These are phyloP conservation scores for Rhodosporidiobolus sp. DNA, from an alignment of 768 basidiomycete genomes.

Conservation along the genomic window DNA sequence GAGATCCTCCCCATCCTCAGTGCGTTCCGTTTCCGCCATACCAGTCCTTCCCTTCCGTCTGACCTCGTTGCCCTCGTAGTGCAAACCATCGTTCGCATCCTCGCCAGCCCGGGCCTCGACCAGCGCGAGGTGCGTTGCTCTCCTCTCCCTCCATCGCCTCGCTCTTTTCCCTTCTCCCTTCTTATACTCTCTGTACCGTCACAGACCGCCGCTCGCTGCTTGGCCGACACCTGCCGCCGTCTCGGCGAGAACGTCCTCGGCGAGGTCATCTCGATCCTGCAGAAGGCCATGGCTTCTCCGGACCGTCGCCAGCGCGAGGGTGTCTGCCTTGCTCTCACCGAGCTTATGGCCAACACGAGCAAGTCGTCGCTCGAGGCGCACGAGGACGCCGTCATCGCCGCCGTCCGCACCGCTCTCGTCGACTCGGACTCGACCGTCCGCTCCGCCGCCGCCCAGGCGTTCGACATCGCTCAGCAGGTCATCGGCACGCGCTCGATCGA, in stretches of 20 bases:
- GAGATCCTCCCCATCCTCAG: slow-evolving; percentile 87
- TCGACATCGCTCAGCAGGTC: slow-evolving; percentile 89
- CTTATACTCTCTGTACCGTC: background rate
- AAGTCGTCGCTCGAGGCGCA: slow-evolving; percentile 80
- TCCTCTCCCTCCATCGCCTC: background rate
- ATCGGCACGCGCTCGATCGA: slow-evolving; percentile 90
- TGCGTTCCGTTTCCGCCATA: slow-evolving; percentile 36
- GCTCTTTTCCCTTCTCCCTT: background rate
- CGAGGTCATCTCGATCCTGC: slow-evolving; percentile 77
- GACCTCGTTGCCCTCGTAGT: slow-evolving; percentile 11
- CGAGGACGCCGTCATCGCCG: slow-evolving; percentile 71
- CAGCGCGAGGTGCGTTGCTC: slow-evolving; percentile 71
- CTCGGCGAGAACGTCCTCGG: slow-evolving; percentile 86
- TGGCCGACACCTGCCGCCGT: slow-evolving; percentile 85
- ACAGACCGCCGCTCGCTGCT: slow-evolving; percentile 88
- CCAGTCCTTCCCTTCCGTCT: background rate
- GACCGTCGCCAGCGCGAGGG: slow-evolving; percentile 60
- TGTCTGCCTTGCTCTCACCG: slow-evolving; percentile 79
- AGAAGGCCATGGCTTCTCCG: slow-evolving; percentile 56
- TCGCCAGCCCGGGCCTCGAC: slow-evolving; percentile 75
- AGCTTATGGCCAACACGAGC: slow-evolving; percentile 83
- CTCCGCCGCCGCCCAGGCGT: slow-evolving; percentile 78
- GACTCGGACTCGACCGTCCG: slow-evolving; percentile 83
- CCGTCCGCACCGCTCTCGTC: slow-evolving; percentile 79
- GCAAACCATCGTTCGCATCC: slow-evolving; percentile 67